These are phyloP conservation scores for Cutaneotrichosporon cavernicola DNA, from an alignment of 1,284 basidiomycete genomes.

Conservation along the genomic window DNA sequence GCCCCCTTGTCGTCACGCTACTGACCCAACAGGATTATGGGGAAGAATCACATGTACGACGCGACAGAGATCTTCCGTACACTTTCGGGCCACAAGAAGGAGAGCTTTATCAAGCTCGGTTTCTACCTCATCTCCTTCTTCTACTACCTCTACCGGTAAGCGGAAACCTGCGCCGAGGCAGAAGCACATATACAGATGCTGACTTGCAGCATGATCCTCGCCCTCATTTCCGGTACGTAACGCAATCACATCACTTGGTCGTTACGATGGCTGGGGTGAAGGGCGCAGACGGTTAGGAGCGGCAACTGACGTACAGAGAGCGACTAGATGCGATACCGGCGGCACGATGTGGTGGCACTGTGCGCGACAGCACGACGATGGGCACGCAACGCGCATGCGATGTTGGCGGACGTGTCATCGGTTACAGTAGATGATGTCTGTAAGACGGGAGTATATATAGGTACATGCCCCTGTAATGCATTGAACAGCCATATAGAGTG, in stretches of 20 bases:
- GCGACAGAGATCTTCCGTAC: slow-evolving; percentile 99
- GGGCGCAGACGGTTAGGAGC: background rate
- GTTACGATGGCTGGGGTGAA: too few species aligned
- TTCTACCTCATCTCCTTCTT: slow-evolving; percentile 94
- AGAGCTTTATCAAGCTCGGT: slow-evolving; percentile 92
- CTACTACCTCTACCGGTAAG: slow-evolving; percentile 92
- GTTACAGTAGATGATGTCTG: slow-evolving; percentile 4
- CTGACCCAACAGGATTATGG: slow-evolving; percentile 67
- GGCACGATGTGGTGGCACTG: background rate
- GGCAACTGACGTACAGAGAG: slow-evolving; percentile 3
- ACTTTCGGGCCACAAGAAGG: slow-evolving; percentile 90
- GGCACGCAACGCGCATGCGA: background rate
- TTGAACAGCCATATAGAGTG: slow-evolving; percentile 4
- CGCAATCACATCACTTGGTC: background rate
- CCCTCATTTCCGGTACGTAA: slow-evolving; percentile 66
- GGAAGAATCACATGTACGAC: slow-evolving; percentile 97
- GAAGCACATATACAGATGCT: background rate
- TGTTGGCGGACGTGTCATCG: background rate
- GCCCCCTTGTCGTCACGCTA: slow-evolving; percentile 35
- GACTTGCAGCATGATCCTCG: slow-evolving; percentile 72
- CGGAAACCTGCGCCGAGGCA: slow-evolving; percentile 23
- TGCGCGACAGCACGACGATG: background rate
- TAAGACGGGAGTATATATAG: slow-evolving; percentile 6
- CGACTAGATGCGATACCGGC: slow-evolving; percentile 3
- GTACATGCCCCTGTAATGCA: slow-evolving; percentile 18